Evolutionary conservation across 176 grass and related monocot species (phyloP).

Genomic region (Paspalum vaginatum): DNA sequence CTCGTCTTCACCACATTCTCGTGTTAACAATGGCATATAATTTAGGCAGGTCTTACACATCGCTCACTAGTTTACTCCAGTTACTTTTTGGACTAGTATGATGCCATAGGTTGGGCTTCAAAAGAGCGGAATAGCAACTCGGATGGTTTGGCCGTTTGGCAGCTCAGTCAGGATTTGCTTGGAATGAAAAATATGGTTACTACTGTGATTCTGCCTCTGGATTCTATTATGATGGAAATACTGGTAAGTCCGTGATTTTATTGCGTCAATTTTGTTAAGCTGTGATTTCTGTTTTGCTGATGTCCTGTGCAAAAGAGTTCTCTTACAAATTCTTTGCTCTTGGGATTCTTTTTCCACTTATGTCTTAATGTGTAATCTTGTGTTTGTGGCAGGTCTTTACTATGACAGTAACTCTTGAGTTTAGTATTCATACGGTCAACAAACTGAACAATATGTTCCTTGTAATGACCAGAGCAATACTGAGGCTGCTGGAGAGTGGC

Average conservation of each 20-base stretch:
- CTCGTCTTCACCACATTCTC: background rate
- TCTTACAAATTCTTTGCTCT: conserved; percentile 7
- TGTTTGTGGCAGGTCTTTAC: conserved; percentile 78
- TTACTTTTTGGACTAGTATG: conserved; percentile 66
- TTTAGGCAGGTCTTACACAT: conserved; percentile 26
- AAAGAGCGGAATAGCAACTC: conserved; percentile 68
- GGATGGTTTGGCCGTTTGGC: conserved; percentile 51
- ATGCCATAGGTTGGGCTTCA: conserved; percentile 91
- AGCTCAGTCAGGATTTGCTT: conserved; percentile 90
- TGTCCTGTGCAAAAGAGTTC: background rate
- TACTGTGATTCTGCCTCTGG: conserved; percentile 98
- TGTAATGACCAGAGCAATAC: conserved; percentile 65
- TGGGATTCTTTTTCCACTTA: background rate
- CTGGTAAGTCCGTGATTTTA: conserved; percentile 53
- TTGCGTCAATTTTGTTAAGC: conserved; percentile 1
- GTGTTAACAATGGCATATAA: conserved; percentile 4
- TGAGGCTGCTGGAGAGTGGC: conserved; percentile 50
- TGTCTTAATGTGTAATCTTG: conserved; percentile 30
- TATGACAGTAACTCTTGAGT: conserved; percentile 87
- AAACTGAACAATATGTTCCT: conserved; percentile 87
- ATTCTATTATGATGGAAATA: conserved; percentile 99
- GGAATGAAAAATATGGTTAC: conserved; percentile 99
- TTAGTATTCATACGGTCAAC: conserved; percentile 87
- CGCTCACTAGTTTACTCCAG: conserved; percentile 6
- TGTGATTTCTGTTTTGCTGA: conserved; percentile 18